These are phyloP conservation scores for Cordia subcordata DNA, from an alignment of 257 asterid genomes.

Conservation along the genomic window DNA sequence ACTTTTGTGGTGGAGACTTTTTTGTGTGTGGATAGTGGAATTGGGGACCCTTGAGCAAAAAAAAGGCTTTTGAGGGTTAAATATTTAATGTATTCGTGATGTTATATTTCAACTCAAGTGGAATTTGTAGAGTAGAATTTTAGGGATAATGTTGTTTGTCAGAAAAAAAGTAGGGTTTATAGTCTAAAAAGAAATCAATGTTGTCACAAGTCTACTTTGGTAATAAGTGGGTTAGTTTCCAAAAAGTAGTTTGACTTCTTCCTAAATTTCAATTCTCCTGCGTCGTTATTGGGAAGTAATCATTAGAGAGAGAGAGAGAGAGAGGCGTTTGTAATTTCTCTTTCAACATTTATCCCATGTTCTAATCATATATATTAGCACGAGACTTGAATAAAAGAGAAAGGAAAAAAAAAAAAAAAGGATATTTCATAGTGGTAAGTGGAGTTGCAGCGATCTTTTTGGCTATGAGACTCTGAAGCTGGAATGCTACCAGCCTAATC, in stretches of 20 bases:
- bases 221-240: neutral
- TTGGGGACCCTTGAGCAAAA: slow-evolving; percentile 45
- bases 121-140: slow-evolving; percentile 32
- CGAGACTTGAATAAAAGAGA: too few species aligned
- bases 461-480: too few species aligned
- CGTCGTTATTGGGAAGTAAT: slow-evolving; percentile 28
- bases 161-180: slow-evolving; percentile 29
- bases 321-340: neutral
- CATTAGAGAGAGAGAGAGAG: slow-evolving; percentile 17
- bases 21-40: slow-evolving; percentile 49
- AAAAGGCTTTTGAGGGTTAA: too few species aligned
- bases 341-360: neutral
- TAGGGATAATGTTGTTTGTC: slow-evolving; percentile 28
- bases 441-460: too few species aligned
- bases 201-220: slow-evolving; percentile 10
- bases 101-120: slow-evolving; percentile 35
- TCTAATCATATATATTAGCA: too few species aligned
- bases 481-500: neutral
- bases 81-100: slow-evolving; percentile 26
- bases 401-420: neutral
- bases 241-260: slow-evolving; percentile 19
- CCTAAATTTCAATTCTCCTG: slow-evolving; percentile 19
- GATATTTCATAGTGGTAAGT: too few species aligned
- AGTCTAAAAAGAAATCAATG: slow-evolving; percentile 27
- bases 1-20: slow-evolving; percentile 44